Base-by-base conservation (phyloP, 2,329 filamentous ascomycete genomes). In the Aureobasidium namibiae region DNA sequence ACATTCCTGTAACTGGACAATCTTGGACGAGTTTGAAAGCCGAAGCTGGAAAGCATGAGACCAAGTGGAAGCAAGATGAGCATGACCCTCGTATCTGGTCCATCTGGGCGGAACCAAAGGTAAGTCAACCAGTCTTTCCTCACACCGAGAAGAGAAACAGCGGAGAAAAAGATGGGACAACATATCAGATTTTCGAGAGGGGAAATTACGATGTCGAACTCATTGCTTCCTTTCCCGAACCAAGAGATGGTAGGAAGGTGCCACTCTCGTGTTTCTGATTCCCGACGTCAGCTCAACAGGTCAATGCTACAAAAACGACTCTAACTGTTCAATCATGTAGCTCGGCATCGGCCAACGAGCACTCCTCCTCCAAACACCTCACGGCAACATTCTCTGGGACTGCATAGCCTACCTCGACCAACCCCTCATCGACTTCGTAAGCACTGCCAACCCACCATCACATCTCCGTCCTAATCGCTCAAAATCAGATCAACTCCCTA, bases 371-470 rank as follows among this genome's bases (percentile, higher is more conserved):
- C 76, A 79, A 52, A 89, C 87, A 0, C 76, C 81, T 0, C 61
- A 71, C 0, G 88, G 89, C 0, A 92, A 92, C 68, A 72, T 94
- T 1, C 80, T 94, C 1, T 95, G 89, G 89, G 90, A 94, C 71
- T 84, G 87, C 62, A 76, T 94, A 60, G 80, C 88, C 0, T 82
- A 84, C 63, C 74, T 94, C 3, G 87, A 92, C 68, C 72, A 79
- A 1, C 78, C 78, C 3, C 92, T 88, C 0, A 72, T 88, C 0
- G 68, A 73, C 0, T 76, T 74, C 53, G 65, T 69, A 62, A n/a
- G 67, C 31, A 8, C 31, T 7, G 6, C 13, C 31, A 23, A 3
- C 5, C 2, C 26, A n/a, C 5, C 41, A 24, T 24, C 13, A 10
- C 13, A 21, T 31, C n/a, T 21, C 44, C 7, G n/a, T 48, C 13